Conservation (phyloP, 1,284 basidiomycete genomes). For the Trametes hirsuta region DNA sequence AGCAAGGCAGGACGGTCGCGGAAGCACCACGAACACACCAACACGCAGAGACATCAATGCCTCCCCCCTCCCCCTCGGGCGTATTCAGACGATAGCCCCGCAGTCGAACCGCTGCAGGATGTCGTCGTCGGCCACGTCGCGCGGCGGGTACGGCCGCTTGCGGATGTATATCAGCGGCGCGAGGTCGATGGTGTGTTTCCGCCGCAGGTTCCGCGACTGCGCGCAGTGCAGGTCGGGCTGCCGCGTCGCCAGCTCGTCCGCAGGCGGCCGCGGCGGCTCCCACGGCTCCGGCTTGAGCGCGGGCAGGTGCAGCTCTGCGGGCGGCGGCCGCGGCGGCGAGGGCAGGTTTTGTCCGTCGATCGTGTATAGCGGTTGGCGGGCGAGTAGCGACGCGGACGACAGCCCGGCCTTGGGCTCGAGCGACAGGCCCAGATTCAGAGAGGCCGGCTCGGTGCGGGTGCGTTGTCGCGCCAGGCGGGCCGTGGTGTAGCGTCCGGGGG, state of each 20-base stretch:
- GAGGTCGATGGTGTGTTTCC: constrained; percentile 17
- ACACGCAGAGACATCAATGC: not conserved
- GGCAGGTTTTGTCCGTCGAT: constrained; percentile 10
- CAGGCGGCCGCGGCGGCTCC: constrained; percentile 19
- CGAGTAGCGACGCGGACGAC: not conserved
- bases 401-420: constrained; percentile 4
- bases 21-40: not conserved
- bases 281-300: constrained; percentile 23
- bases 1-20: too few relatives aligned
- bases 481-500: constrained; percentile 46
- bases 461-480: constrained; percentile 37
- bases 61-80: not conserved
- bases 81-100: constrained; percentile 1
- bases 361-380: constrained; percentile 14
- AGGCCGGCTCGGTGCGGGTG: constrained; percentile 21
- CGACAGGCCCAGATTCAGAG: not conserved
- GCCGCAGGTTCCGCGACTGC: constrained; percentile 5
- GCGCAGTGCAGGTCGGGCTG: constrained; percentile 15
- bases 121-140: constrained; percentile 24
- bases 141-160: constrained; percentile 24
- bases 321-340: constrained; percentile 7
- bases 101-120: constrained; percentile 24
- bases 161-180: constrained; percentile 26
- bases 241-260: constrained; percentile 22
- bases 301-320: constrained; percentile 13